A percentile compares a stretch with the other conserved stretches of the same genome.
Evolutionary conservation across 306 rosid species (phyloP).

Genomic region (Cucurbita argyrosperma): DNA sequence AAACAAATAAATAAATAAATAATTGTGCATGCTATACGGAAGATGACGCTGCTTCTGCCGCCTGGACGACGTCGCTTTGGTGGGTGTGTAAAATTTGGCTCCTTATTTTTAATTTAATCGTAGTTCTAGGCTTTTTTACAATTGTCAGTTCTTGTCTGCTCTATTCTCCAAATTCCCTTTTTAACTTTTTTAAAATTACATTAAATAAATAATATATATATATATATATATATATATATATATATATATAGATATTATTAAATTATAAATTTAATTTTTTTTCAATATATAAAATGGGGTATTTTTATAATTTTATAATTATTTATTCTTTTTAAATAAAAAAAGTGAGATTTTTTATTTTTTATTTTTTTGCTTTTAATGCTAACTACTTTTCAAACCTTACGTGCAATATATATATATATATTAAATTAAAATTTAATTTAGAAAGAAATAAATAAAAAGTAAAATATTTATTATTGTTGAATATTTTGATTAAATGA

Average conservation of each 20-base stretch:
- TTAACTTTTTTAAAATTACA: too few relatives aligned
- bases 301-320: too few relatives aligned
- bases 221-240: too few relatives aligned
- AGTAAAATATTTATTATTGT: not conserved
- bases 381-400: not conserved
- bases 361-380: not conserved
- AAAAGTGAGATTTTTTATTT: not conserved
- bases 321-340: not conserved
- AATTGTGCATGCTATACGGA: not conserved
- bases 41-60: not conserved
- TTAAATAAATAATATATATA: too few relatives aligned
- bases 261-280: not conserved
- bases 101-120: not conserved
- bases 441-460: not conserved
- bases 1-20: not conserved
- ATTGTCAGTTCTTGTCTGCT: not conserved
- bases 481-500: not conserved
- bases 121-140: not conserved
- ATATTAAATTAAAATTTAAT: not conserved
- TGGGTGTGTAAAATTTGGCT: not conserved
- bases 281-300: not conserved
- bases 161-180: not conserved
- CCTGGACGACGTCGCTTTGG: slow-evolving; percentile 1
- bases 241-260: too few relatives aligned
- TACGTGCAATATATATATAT: not conserved